Evolutionary conservation across 768 basidiomycete genomes (phyloP), one percentile per base, ranked within the genome.

Genomic region (Amanita thiersii): DNA sequence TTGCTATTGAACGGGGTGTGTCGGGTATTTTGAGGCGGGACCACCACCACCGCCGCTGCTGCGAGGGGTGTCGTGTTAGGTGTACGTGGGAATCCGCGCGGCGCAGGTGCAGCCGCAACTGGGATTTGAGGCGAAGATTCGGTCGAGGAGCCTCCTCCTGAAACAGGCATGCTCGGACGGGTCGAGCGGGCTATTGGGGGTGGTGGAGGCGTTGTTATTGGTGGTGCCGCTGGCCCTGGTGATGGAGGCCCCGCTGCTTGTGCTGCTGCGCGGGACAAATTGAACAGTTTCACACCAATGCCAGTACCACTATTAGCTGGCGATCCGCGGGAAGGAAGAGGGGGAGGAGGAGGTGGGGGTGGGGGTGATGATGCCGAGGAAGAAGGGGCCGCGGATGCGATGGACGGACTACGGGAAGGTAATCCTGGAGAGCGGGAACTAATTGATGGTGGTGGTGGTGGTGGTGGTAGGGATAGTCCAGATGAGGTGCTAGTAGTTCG

Each of bases 181-280:
- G 62, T 61, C 9, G 56, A 59, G 37, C 55, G 50, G 19, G n/a
- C 56, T 54, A 41, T 48, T 50, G 26, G 61, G 60, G 20, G 61
- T 31, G 61, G 58, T 2, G 53, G 56, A 20, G 54, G 55, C 2
- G 60, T 52, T 5, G 56, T 49, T 26, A 53, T 49, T 5, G 59
- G 44, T 25, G 52, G 41, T 45, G 52, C 41, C 38, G 52, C 30
- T 37, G 54, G 18, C 7, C 14, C 5, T 17, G 43, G n/a, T 37
- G 55, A 40, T 26, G 56, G 49, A 28, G 49, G 52, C 29, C 53
- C 57, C 12, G 55, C 45, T n/a, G 46, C 42, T 23, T 52, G 34
- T 3, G 53, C 47, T 21, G 47, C 18, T 14, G 58, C 46, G 14
- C 40, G 45, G 12, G 46, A 42, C 31, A 46, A 46, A 43, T 47